Conservation (phyloP, 2,329 filamentous ascomycete species). For the Plectosphaerella plurivora region DNA sequence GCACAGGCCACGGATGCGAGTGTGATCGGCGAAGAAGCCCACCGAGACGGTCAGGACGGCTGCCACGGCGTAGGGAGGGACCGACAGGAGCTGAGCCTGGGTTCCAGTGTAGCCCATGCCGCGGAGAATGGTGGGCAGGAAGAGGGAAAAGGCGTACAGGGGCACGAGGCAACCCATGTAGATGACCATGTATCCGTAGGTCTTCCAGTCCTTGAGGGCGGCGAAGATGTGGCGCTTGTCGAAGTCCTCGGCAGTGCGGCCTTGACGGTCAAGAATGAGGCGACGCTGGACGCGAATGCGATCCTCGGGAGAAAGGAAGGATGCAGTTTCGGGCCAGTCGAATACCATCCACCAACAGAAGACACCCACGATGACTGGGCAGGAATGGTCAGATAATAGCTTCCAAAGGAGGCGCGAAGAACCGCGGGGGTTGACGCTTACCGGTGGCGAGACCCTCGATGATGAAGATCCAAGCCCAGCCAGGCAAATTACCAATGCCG, state of each 20-base stretch:
- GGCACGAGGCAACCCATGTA: conserved; percentile 44
- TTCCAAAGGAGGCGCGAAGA: neutral
- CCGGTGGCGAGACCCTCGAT: conserved; percentile 62
- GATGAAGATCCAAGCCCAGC: conserved; percentile 62
- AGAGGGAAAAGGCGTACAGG: conserved; percentile 47
- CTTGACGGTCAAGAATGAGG: conserved; percentile 63
- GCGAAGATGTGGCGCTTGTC: conserved; percentile 66
- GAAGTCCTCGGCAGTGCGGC: conserved; percentile 67
- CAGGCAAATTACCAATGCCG: conserved; percentile 45
- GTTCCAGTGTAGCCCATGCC: conserved; percentile 24
- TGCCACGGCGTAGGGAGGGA: conserved; percentile 56
- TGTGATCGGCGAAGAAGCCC: conserved; percentile 63
- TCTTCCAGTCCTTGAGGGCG: conserved; percentile 75
- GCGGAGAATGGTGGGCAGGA: conserved; percentile 55
- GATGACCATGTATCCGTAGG: conserved; percentile 43
- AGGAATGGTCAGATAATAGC: neutral
- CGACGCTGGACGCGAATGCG: conserved; percentile 64
- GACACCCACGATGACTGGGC: conserved; percentile 54
- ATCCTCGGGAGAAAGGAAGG: conserved; percentile 63
- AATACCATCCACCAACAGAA: conserved; percentile 69
- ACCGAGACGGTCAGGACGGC: conserved; percentile 58
- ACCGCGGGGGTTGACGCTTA: neutral
- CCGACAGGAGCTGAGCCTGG: conserved; percentile 50
- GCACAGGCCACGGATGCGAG: conserved; percentile 57
- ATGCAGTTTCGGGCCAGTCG: conserved; percentile 72